phyloP scores from a whole-genome alignment of 805 yeast genomes.

The Kodamaea lidongshanica region DNA sequence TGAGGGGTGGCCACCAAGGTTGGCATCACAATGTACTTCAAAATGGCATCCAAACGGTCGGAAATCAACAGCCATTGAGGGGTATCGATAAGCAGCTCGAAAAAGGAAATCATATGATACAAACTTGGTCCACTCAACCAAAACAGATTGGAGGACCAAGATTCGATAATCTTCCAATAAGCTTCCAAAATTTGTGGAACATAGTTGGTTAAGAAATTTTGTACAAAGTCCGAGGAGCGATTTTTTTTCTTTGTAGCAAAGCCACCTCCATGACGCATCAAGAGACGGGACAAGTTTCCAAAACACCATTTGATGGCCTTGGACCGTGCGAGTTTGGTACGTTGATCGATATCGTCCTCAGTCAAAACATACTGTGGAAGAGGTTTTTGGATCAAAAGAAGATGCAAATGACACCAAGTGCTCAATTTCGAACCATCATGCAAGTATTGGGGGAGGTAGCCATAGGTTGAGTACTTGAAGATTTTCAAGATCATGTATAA shows the following conservation, averaged over 20 bases:
- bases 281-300: constrained; percentile 36
- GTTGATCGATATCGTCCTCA: constrained; percentile 25
- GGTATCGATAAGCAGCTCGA: constrained; percentile 37
- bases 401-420: constrained; percentile 36
- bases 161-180: constrained; percentile 40
- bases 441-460: constrained; percentile 34
- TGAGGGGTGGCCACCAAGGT: constrained; percentile 33
- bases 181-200: constrained; percentile 38
- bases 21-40: constrained; percentile 36
- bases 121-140: constrained; percentile 39
- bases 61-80: constrained; percentile 32
- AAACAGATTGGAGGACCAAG: constrained; percentile 32
- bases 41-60: constrained; percentile 36
- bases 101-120: constrained; percentile 38
- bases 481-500: constrained; percentile 34
- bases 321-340: constrained; percentile 36
- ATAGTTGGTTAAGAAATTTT: constrained; percentile 27
- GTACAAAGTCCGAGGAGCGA: constrained; percentile 22
- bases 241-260: constrained; percentile 26
- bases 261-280: constrained; percentile 42
- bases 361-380: constrained; percentile 29
- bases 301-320: constrained; percentile 42
- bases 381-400: constrained; percentile 34
- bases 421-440: constrained; percentile 32
- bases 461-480: constrained; percentile 36